These are phyloP conservation scores for Pyrenula aspistea DNA, from an alignment of 495 filamentous ascomycete genomes.

Conservation along the genomic window DNA sequence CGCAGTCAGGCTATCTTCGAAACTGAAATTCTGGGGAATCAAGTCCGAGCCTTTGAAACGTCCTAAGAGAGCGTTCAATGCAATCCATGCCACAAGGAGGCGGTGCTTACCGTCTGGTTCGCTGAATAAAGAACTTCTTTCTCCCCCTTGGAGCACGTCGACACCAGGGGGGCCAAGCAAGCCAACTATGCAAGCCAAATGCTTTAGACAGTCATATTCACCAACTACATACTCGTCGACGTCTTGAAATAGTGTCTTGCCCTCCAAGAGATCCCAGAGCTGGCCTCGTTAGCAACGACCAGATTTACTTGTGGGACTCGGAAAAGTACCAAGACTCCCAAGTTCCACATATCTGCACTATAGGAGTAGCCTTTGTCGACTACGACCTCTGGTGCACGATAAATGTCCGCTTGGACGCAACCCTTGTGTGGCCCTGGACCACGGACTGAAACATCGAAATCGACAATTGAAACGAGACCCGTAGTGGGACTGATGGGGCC, in stretches of 20 bases:
- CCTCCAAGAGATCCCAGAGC: conserved; percentile 41
- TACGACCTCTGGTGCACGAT: conserved; percentile 35
- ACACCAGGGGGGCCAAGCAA: conserved; percentile 32
- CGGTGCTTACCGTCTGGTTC: conserved; percentile 20
- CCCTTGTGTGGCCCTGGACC: no score
- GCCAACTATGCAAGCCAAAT: conserved; percentile 33
- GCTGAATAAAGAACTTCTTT: conserved; percentile 29
- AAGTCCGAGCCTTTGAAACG: conserved; percentile 21
- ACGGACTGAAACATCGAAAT: no score
- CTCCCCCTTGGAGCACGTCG: conserved; percentile 25
- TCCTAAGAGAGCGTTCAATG: conserved; percentile 12
- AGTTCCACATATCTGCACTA: conserved; percentile 33
- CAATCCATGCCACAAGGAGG: conserved; percentile 3
- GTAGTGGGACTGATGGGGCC: no score
- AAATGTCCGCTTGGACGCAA: conserved; percentile 32
- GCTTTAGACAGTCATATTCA: no score
- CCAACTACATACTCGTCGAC: no score
- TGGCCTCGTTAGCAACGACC: conserved; percentile 14
- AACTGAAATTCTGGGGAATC: conserved; percentile 12
- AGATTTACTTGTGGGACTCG: conserved; percentile 4
- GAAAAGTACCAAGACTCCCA: conserved; percentile 33
- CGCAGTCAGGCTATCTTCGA: conserved; percentile 22
- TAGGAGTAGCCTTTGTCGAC: conserved; percentile 29
- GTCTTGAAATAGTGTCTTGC: conserved; percentile 29
- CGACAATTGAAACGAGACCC: no score